phyloP scores from a whole-genome alignment of 495 filamentous ascomycete genomes.

The Tuber melanosporum region DNA sequence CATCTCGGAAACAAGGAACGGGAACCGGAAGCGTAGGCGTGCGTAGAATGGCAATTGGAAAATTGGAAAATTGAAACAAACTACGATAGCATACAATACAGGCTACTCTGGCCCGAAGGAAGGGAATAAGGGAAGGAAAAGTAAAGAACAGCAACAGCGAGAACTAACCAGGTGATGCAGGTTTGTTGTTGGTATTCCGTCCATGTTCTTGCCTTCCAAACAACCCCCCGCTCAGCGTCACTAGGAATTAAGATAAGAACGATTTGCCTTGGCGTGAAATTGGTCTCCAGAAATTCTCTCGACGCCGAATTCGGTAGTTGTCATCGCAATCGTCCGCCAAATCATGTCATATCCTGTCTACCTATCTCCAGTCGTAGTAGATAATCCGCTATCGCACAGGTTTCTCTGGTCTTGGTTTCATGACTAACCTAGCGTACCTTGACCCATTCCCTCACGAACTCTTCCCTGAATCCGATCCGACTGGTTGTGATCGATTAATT shows the following conservation, averaged over 20 bases:
- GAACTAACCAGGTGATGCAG: neutral
- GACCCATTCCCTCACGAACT: neutral
- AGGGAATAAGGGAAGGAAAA: neutral
- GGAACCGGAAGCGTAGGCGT: neutral
- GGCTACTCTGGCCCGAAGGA: slow-evolving; percentile 15
- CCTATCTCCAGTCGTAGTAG: slow-evolving; percentile 4
- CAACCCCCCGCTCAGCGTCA: neutral
- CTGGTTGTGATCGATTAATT: neutral
- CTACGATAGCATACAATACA: slow-evolving; percentile 9
- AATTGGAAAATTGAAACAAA: neutral
- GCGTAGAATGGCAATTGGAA: neutral
- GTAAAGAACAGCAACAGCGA: neutral
- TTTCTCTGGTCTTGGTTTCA: slow-evolving; percentile 2
- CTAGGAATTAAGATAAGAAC: slow-evolving; percentile 1
- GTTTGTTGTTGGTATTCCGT: neutral
- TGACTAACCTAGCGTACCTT: slow-evolving; percentile 1
- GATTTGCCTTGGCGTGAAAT: neutral
- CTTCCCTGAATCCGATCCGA: neutral
- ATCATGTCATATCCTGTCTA: neutral
- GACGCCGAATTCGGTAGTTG: neutral
- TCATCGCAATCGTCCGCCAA: neutral
- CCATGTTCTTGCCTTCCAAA: neutral
- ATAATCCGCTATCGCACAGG: neutral
- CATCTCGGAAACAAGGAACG: neutral
- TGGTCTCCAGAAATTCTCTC: neutral